phyloP scores from a whole-genome alignment of 2,329 filamentous ascomycete genomes.

The Ampelomyces quisqualis region DNA sequence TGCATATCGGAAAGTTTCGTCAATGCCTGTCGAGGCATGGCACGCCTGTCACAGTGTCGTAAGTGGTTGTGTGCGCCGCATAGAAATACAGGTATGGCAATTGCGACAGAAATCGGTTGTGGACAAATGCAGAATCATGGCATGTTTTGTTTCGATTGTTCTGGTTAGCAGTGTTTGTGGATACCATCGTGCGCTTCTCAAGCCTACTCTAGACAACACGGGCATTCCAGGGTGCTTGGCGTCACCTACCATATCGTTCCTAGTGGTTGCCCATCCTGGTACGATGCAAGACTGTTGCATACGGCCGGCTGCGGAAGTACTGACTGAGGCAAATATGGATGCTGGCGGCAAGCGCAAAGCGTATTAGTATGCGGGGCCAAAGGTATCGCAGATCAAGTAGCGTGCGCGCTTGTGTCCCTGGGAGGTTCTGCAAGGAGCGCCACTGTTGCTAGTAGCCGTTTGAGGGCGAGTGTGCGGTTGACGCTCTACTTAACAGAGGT shows the following conservation, averaged over 20 bases:
- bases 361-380: constrained; percentile 24
- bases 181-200: background rate
- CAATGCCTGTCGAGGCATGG: constrained; percentile 5
- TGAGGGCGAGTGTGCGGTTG: constrained; percentile 1
- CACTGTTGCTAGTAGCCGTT: constrained; percentile 19
- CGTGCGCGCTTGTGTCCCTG: constrained; percentile 15
- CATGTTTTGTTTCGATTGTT: constrained; percentile 2
- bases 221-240: constrained; percentile 30
- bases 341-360: constrained; percentile 14
- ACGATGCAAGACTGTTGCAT: constrained; percentile 13
- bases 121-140: constrained; percentile 9
- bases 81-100: no score
- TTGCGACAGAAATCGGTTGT: no score
- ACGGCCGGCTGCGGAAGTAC: constrained; percentile 3
- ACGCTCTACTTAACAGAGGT: background rate
- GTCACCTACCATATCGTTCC: constrained; percentile 12
- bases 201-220: background rate
- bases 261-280: constrained; percentile 5
- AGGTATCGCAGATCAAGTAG: constrained; percentile 15
- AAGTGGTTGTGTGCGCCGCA: background rate
- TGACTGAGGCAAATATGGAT: background rate
- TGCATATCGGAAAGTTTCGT: constrained; percentile 17
- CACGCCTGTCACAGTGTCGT: background rate
- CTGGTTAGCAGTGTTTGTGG: constrained; percentile 1
- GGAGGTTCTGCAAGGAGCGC: constrained; percentile 26